These are phyloP conservation scores for Mortierella sp. DNA, from an alignment of 371 early-diverging fungal genomes.

Conservation along the genomic window DNA sequence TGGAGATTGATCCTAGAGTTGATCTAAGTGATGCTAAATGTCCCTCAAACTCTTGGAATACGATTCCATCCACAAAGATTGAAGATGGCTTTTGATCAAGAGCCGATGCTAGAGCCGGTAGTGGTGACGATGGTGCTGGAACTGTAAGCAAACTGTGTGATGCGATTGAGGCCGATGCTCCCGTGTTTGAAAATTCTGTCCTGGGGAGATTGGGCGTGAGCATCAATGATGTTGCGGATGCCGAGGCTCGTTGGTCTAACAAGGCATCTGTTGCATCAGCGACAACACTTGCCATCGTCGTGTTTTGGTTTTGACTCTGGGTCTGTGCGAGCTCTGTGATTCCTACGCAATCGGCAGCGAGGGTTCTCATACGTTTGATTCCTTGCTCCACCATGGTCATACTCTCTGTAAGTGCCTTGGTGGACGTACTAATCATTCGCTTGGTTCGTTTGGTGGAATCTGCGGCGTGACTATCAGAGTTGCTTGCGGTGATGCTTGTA, in stretches of 20 bases:
- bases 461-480: no score
- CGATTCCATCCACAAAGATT: slow-evolving; percentile 33
- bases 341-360: slow-evolving; percentile 47
- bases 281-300: background rate
- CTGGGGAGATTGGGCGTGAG: background rate
- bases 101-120: background rate
- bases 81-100: slow-evolving; percentile 10
- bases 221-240: background rate
- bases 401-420: slow-evolving; percentile 20
- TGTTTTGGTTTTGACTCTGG: background rate
- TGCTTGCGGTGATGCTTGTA: background rate
- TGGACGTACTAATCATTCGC: slow-evolving; percentile 14
- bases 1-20: background rate
- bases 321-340: slow-evolving; percentile 29
- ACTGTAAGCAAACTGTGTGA: background rate
- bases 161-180: background rate
- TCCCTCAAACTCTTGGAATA: slow-evolving; percentile 38
- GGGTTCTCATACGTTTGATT: slow-evolving; percentile 24
- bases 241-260: background rate
- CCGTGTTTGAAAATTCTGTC: background rate
- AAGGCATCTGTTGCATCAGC: background rate
- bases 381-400: slow-evolving; percentile 20
- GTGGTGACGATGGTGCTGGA: background rate
- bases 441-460: slow-evolving; percentile 2
- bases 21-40: slow-evolving; percentile 28